Base-by-base conservation (phyloP, 768 basidiomycete genomes). In the Mycena galopus region DNA sequence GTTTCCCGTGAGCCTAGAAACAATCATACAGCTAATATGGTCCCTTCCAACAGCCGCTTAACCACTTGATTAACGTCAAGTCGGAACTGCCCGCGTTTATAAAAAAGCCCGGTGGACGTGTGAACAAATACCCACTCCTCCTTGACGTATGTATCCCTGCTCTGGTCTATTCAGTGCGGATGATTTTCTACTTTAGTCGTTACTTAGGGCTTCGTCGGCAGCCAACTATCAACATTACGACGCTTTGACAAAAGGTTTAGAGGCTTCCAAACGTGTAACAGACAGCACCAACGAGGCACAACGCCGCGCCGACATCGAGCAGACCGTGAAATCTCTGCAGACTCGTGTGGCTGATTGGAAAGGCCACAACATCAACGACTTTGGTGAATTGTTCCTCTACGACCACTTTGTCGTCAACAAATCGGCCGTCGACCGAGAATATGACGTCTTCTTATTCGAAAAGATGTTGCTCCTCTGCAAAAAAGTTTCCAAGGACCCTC, bases 391-490 rank as follows among this genome's bases (percentile, higher is more conserved):
- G 64, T 88, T 97, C 37, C 89, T 99, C 32, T 96, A 99, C 80
- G 98, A 99, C 80, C 89, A 96, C 67, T 99, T 99, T 82, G 91
- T 93, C 69, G 98, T 99, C 68, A 97, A 94, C 77, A 99, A 99
- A 83, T 94, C 93, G 60, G 96, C 97, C 70, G 94, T 96, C 78
- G 96, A 98, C 81, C 90, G 98, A 76, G 98, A 99, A 82, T 99
- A 99, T 78, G 96, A 97, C 76, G 97, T 99, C 69, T 99, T 98
- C 88, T 86, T 99, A 37, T 99, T 99, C 76, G 97, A 99, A 85
- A 96, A 96, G 85, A 99, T 99, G 82, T 96, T 99, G 75, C 89
- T 99, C 27, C 99, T 98, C 83, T 99, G 98, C 87, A 99, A 99
- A 81, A 98, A 99, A 81, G 93, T 93, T 7, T 79, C 87, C 19